phyloP scores from a whole-genome alignment of 495 filamentous ascomycete genomes.

The Tuber umbilicatum region DNA sequence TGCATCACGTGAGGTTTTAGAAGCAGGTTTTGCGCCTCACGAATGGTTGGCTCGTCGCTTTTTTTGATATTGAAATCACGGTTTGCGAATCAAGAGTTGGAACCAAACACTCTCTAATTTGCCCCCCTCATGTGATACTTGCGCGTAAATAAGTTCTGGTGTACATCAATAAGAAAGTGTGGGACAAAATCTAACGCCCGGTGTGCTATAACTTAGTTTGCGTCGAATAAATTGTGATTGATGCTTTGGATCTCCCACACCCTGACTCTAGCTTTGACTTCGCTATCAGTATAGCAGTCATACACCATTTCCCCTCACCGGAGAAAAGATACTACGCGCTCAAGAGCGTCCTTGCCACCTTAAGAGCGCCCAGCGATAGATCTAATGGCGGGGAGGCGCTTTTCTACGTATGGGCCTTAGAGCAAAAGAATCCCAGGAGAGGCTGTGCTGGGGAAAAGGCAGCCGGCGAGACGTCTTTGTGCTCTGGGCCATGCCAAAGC shows the following conservation, averaged over 20 bases:
- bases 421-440: conserved; percentile 79
- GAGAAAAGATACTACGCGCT: conserved; percentile 68
- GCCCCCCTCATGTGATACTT: too few relatives aligned
- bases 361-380: conserved; percentile 47
- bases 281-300: conserved; percentile 86
- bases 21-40: too few relatives aligned
- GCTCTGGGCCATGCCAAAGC: conserved; percentile 69
- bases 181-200: too few relatives aligned
- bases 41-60: too few relatives aligned
- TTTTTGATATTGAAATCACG: too few relatives aligned
- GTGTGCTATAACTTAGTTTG: too few relatives aligned
- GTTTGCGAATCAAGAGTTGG: too few relatives aligned
- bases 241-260: conserved; percentile 64
- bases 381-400: conserved; percentile 59
- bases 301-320: conserved; percentile 89
- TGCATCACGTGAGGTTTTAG: too few relatives aligned
- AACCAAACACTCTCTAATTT: too few relatives aligned
- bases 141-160: too few relatives aligned
- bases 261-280: conserved; percentile 71
- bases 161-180: too few relatives aligned
- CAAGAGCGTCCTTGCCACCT: conserved; percentile 60
- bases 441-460: conserved; percentile 87
- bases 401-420: conserved; percentile 94
- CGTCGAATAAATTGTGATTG: conserved; percentile 68
- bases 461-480: conserved; percentile 91